Conservation (phyloP, 2,329 filamentous ascomycete species). For the Pseudogymnoascus sp. region DNA sequence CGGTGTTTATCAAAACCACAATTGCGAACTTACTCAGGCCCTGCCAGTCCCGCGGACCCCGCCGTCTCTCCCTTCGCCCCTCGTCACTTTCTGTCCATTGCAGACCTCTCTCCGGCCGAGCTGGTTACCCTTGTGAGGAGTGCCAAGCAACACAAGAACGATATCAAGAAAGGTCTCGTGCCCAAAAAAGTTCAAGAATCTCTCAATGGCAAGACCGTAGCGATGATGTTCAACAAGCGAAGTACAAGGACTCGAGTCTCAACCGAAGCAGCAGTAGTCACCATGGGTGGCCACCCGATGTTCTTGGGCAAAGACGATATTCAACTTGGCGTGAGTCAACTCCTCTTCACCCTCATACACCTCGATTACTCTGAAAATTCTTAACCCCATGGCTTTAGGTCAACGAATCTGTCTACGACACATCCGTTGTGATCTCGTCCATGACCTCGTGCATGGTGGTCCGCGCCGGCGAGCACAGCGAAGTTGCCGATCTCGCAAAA, state of each 20-base stretch:
- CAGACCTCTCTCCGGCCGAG: conserved; percentile 73
- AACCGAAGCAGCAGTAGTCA: conserved; percentile 81
- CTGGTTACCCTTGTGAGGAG: conserved; percentile 76
- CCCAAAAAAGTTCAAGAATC: conserved; percentile 52
- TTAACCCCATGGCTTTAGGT: conserved; percentile 41
- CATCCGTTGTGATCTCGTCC: conserved; percentile 84
- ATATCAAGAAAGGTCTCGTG: conserved; percentile 62
- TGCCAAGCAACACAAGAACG: conserved; percentile 67
- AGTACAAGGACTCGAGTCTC: conserved; percentile 90
- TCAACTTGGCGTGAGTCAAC: conserved; percentile 67
- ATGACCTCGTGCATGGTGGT: conserved; percentile 82
- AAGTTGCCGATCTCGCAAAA: conserved; percentile 62
- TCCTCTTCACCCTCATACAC: background rate
- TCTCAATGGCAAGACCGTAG: conserved; percentile 71
- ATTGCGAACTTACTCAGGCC: conserved; percentile 19
- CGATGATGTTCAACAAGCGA: conserved; percentile 95
- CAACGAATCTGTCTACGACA: conserved; percentile 94
- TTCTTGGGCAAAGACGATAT: conserved; percentile 95
- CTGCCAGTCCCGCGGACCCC: conserved; percentile 16
- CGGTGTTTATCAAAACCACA: conserved; percentile 18
- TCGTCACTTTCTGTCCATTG: conserved; percentile 86
- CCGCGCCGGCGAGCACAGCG: conserved; percentile 69
- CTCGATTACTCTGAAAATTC: background rate
- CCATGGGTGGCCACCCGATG: conserved; percentile 90
- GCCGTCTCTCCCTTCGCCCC: conserved; percentile 48